These are phyloP conservation scores for Royoungia palumana DNA, from an alignment of 768 basidiomycete genomes.

Conservation along the genomic window DNA sequence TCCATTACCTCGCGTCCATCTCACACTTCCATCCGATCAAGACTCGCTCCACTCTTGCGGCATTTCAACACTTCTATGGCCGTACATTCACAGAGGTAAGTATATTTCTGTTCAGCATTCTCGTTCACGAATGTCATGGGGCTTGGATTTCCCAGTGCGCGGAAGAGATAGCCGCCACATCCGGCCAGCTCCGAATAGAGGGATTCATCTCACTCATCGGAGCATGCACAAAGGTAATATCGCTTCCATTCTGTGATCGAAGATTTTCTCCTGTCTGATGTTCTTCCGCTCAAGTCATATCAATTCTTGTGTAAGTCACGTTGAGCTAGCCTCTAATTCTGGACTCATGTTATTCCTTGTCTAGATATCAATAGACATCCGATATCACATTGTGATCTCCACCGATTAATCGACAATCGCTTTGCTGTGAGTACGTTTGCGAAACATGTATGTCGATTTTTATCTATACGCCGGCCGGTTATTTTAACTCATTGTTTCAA, in stretches of 20 bases:
- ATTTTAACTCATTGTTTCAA: no score
- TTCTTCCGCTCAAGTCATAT: constrained; percentile 50
- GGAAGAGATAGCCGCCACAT: constrained; percentile 53
- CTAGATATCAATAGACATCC: constrained; percentile 81
- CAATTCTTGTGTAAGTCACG: constrained; percentile 77
- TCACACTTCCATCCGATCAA: constrained; percentile 33
- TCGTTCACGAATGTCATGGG: constrained; percentile 11
- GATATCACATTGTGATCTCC: constrained; percentile 61
- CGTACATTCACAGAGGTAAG: constrained; percentile 65
- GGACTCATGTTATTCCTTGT: not conserved
- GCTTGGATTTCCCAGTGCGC: constrained; percentile 49
- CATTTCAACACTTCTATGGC: constrained; percentile 76
- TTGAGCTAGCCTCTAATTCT: not conserved
- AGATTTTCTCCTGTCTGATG: constrained; percentile 18
- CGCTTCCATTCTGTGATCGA: constrained; percentile 14
- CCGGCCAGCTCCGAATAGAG: constrained; percentile 53
- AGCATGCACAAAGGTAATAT: constrained; percentile 62
- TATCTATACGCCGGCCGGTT: constrained; percentile 2
- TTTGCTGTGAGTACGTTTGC: constrained; percentile 71
- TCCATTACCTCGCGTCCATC: constrained; percentile 6
- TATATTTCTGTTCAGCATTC: constrained; percentile 11
- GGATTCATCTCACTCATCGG: constrained; percentile 88
- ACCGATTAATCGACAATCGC: constrained; percentile 59
- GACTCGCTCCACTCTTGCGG: constrained; percentile 60
- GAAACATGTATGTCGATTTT: constrained; percentile 55